Conservation (phyloP, 148 eudicot genomes). For the Simmondsia chinensis region DNA sequence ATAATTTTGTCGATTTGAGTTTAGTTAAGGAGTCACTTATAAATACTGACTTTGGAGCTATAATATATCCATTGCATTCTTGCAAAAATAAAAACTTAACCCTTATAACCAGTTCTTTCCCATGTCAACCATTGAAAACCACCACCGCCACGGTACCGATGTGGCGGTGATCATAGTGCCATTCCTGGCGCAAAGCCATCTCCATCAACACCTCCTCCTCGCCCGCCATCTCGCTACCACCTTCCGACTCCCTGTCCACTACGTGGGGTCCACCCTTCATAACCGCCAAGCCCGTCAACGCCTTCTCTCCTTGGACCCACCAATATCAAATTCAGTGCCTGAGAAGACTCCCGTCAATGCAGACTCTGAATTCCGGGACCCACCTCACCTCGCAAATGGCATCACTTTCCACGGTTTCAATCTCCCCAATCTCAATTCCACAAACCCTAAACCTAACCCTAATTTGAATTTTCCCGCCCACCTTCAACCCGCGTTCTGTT, state of each 20-base stretch:
- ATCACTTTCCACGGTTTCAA: constrained; percentile 20
- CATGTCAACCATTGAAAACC: too few relatives aligned
- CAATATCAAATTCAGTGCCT: constrained; percentile 8
- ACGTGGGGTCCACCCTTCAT: constrained; percentile 22
- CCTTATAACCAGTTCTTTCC: too few relatives aligned
- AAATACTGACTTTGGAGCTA: too few relatives aligned
- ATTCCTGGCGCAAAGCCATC: constrained; percentile 49
- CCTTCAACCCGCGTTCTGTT: constrained; percentile 22
- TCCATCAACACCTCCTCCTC: constrained; percentile 63
- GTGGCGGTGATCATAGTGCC: constrained; percentile 40
- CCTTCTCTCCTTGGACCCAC: constrained; percentile 13
- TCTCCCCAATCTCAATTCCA: constrained; percentile 9
- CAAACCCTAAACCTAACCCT: constrained; percentile 7
- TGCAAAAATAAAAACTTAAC: too few relatives aligned
- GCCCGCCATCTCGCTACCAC: constrained; percentile 32
- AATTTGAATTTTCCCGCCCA: constrained; percentile 26
- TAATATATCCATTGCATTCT: too few relatives aligned
- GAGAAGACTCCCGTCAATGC: too few relatives aligned
- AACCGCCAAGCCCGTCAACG: constrained; percentile 36
- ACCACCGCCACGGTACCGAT: background rate
- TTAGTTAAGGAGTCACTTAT: too few relatives aligned
- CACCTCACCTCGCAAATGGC: too few relatives aligned
- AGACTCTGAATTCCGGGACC: too few relatives aligned
- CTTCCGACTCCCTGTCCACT: constrained; percentile 36
- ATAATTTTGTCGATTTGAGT: too few relatives aligned